A percentile compares a stretch with the other conserved stretches of the same genome.
These are phyloP conservation scores for Kurtzmaniella quercitrusa DNA, from an alignment of 1,139 yeast genomes.

Conservation along the genomic window DNA sequence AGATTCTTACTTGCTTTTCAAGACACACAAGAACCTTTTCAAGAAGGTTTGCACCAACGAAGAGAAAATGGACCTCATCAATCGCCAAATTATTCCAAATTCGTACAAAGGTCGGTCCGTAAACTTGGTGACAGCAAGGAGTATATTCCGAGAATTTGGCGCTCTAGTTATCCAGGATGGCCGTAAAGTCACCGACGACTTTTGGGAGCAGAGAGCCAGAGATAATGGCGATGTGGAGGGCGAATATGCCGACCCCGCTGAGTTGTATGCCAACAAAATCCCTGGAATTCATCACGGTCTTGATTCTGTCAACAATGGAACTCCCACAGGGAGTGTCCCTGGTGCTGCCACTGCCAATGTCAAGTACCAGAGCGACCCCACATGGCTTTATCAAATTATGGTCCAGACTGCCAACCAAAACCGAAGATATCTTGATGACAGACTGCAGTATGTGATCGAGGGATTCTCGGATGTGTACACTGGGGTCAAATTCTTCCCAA, in stretches of 20 bases:
- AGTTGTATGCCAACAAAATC: conserved; percentile 23
- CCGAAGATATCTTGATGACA: conserved; percentile 52
- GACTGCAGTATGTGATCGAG: conserved; percentile 50
- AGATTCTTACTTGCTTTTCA: conserved; percentile 87
- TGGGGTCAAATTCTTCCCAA: conserved; percentile 70
- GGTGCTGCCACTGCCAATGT: conserved; percentile 33
- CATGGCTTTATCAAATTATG: conserved; percentile 89
- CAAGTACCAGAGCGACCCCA: conserved; percentile 56
- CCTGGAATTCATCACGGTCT: conserved; percentile 8
- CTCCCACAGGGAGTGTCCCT: conserved; percentile 21
- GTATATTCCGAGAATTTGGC: conserved; percentile 90
- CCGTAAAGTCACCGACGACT: conserved; percentile 78
- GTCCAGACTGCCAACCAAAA: conserved; percentile 70
- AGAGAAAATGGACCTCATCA: conserved; percentile 79
- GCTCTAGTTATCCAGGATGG: conserved; percentile 81
- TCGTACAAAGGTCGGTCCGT: conserved; percentile 90
- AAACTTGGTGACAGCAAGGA: conserved; percentile 85
- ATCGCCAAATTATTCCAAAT: conserved; percentile 78
- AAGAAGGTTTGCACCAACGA: conserved; percentile 72
- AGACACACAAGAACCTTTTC: conserved; percentile 70
- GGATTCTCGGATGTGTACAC: conserved; percentile 82
- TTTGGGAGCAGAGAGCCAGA: conserved; percentile 73
- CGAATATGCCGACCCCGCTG: conserved; percentile 74
- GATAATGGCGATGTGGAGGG: conserved; percentile 75
- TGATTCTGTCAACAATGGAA: conserved; percentile 3